Percentiles rank a stretch among this genome's conserved stretches.
Conservation (phyloP, 2,329 filamentous ascomycete species). For the Sordariomycetes sp. region DNA sequence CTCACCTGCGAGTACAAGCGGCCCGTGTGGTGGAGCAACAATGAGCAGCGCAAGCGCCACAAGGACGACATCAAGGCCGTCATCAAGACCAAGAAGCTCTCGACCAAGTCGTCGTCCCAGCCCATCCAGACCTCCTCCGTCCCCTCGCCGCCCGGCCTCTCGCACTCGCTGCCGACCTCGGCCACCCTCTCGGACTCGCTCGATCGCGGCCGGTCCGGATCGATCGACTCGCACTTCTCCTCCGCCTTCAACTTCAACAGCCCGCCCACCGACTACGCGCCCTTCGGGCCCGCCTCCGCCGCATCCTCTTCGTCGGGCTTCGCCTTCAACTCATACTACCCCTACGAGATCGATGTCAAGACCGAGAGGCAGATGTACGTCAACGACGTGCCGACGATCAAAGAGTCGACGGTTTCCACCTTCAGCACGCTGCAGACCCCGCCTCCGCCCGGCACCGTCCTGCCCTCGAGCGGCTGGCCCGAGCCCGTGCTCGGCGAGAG, state of each 20-base stretch:
- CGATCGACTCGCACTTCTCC: slow-evolving; percentile 71
- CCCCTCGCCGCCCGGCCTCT: slow-evolving; percentile 61
- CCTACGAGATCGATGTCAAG: slow-evolving; percentile 93
- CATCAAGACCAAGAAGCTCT: slow-evolving; percentile 93
- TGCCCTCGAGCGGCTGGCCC: slow-evolving; percentile 63
- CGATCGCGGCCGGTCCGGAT: slow-evolving; percentile 62
- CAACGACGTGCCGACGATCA: slow-evolving; percentile 75
- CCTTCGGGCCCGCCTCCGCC: slow-evolving; percentile 51
- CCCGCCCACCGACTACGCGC: slow-evolving; percentile 37
- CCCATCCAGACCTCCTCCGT: slow-evolving; percentile 39
- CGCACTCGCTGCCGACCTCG: slow-evolving; percentile 72
- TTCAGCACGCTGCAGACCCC: slow-evolving; percentile 86
- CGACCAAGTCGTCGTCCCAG: slow-evolving; percentile 61
- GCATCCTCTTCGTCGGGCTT: slow-evolving; percentile 46
- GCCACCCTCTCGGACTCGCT: slow-evolving; percentile 69
- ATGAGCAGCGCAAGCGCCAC: slow-evolving; percentile 71
- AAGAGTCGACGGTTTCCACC: slow-evolving; percentile 81
- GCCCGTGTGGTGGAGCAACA: slow-evolving; percentile 95
- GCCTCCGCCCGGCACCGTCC: slow-evolving; percentile 56
- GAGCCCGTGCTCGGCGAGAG: slow-evolving; percentile 47
- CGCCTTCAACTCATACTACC: slow-evolving; percentile 48
- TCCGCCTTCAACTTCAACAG: slow-evolving; percentile 64
- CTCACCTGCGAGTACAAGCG: slow-evolving; percentile 92
- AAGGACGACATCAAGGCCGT: slow-evolving; percentile 96
- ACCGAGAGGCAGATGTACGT: slow-evolving; percentile 91